Evolutionary conservation across 2,329 filamentous ascomycete genomes (phyloP).

Genomic region (Phialocephala subalpina): DNA sequence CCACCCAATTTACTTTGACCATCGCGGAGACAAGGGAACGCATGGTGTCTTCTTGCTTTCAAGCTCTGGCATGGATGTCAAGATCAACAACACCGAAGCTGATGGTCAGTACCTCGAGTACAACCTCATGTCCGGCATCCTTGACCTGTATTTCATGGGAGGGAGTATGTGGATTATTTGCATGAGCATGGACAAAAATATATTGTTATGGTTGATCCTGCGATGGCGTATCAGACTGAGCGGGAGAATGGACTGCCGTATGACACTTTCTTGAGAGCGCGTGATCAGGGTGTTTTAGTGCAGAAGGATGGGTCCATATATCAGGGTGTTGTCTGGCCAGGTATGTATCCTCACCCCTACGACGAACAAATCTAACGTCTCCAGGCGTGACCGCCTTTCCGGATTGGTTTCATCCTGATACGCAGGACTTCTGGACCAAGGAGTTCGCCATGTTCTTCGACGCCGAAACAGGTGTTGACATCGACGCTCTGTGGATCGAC

Average conservation of each 20-base stretch:
- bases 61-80: constrained; percentile 80
- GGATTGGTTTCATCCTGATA: constrained; percentile 77
- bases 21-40: constrained; percentile 64
- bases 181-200: constrained; percentile 74
- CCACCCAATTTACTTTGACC: constrained; percentile 70
- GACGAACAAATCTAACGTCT: not conserved
- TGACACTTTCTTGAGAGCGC: constrained; percentile 59
- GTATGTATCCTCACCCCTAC: constrained; percentile 43
- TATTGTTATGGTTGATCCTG: constrained; percentile 81
- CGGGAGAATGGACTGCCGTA: constrained; percentile 49
- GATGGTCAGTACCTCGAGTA: constrained; percentile 75
- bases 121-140: constrained; percentile 77
- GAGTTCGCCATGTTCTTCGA: constrained; percentile 73
- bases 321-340: constrained; percentile 81
- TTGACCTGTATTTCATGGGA: constrained; percentile 63
- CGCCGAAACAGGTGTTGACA: constrained; percentile 69
- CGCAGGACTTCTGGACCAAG: constrained; percentile 72
- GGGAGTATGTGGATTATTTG: constrained; percentile 65
- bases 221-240: constrained; percentile 53
- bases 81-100: constrained; percentile 68
- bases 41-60: constrained; percentile 78
- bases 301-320: constrained; percentile 63
- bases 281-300: constrained; percentile 56
- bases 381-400: constrained; percentile 67
- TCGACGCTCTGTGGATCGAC: constrained; percentile 82